A percentile compares a stretch with the other conserved stretches of the same genome.
phyloP scores from a whole-genome alignment of 148 eudicot species.

The Spergularia marina region DNA sequence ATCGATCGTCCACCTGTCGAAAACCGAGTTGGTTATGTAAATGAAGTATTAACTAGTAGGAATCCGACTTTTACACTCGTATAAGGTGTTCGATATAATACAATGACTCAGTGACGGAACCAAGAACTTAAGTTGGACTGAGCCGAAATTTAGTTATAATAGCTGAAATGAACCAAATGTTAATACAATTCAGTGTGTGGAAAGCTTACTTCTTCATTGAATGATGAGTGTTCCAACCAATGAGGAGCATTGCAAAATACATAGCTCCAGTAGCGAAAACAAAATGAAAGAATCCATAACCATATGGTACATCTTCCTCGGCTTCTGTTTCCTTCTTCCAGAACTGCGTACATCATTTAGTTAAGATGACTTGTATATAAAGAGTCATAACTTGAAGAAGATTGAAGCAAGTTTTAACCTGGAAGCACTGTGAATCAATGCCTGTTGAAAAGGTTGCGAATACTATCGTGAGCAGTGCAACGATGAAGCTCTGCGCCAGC shows the following conservation, averaged over 20 bases:
- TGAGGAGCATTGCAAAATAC: conserved; percentile 84
- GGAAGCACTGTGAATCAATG: conserved; percentile 84
- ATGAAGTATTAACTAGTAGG: neutral
- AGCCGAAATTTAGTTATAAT: no score
- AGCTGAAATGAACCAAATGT: no score
- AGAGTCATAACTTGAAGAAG: neutral
- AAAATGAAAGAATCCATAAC: conserved; percentile 84
- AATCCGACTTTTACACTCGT: no score
- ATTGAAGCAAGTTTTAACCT: conserved; percentile 34
- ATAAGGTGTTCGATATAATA: no score
- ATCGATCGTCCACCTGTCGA: conserved; percentile 80
- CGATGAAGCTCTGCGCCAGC: conserved; percentile 64
- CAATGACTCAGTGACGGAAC: neutral
- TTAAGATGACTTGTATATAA: neutral
- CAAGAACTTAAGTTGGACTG: neutral
- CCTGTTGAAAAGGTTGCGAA: conserved; percentile 91
- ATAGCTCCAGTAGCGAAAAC: conserved; percentile 86
- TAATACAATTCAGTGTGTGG: no score
- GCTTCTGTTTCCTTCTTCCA: conserved; percentile 44
- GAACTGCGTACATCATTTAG: conserved; percentile 41
- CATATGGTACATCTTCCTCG: conserved; percentile 76
- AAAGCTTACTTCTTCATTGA: conserved; percentile 56
- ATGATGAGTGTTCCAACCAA: conserved; percentile 84
- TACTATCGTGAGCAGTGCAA: conserved; percentile 74
- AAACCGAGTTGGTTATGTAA: neutral